Percentiles rank a stretch among this genome's conserved stretches.
Evolutionary conservation across 2,329 filamentous ascomycete species (phyloP).

Genomic region (Metarhizium robertsii): DNA sequence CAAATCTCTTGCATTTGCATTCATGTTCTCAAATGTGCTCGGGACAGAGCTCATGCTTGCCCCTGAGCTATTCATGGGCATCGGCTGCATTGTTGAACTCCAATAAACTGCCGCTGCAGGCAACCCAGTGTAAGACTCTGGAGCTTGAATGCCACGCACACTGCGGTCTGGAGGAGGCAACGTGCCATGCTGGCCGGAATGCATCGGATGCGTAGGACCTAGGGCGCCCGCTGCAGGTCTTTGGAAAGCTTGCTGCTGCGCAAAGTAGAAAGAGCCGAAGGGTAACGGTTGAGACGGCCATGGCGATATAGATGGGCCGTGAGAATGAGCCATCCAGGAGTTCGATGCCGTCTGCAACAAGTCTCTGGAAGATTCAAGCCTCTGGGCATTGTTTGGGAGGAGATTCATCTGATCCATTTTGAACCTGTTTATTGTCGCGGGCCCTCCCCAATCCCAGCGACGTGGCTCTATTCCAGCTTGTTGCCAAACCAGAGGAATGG

Average conservation of each 20-base stretch:
- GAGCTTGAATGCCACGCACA: constrained; percentile 1
- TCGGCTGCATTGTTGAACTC: not conserved
- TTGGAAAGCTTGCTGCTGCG: not conserved
- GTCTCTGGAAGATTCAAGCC: constrained; percentile 16
- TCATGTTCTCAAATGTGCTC: not conserved
- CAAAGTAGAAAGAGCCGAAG: not conserved
- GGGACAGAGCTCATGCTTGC: not conserved
- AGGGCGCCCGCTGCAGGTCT: not conserved
- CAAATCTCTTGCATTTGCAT: not conserved
- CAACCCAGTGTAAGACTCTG: not conserved
- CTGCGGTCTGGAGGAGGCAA: constrained; percentile 5
- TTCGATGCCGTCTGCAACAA: constrained; percentile 17
- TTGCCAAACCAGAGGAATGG: not conserved
- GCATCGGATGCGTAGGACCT: not conserved
- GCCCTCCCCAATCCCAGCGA: not conserved
- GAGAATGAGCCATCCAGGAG: constrained; percentile 16
- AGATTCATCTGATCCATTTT: constrained; percentile 20
- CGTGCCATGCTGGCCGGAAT: not conserved
- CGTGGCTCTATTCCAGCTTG: not conserved
- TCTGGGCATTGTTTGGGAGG: constrained; percentile 13
- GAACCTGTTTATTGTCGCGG: not conserved
- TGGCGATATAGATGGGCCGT: constrained; percentile 12
- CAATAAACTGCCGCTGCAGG: not conserved
- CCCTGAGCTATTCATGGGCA: not conserved
- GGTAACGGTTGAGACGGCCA: constrained; percentile 13